Conservation (phyloP, 768 basidiomycete genomes). For the Lentinus brumalis region DNA sequence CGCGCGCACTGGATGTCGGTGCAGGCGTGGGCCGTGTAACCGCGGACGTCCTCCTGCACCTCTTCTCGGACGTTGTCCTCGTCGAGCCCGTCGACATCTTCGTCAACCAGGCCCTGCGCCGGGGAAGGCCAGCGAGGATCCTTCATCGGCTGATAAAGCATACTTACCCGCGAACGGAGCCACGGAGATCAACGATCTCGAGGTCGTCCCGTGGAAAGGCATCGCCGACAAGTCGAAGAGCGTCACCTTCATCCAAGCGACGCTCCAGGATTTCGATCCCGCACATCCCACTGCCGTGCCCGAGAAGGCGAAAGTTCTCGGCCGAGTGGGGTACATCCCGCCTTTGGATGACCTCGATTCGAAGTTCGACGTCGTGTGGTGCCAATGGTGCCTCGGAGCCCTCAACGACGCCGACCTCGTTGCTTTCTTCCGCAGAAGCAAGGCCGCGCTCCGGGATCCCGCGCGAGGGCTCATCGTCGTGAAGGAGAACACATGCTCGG, state of each 20-base stretch:
- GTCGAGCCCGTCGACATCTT: constrained; percentile 87
- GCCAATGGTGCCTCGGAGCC: constrained; percentile 96
- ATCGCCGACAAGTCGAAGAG: constrained; percentile 64
- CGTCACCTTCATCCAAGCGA: constrained; percentile 77
- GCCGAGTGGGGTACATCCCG: constrained; percentile 67
- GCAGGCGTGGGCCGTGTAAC: constrained; percentile 96
- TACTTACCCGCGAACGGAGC: neutral
- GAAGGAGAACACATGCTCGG: constrained; percentile 86
- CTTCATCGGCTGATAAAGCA: constrained; percentile 33
- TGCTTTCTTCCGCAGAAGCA: constrained; percentile 68
- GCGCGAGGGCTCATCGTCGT: constrained; percentile 70
- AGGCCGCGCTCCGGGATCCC: constrained; percentile 55
- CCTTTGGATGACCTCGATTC: constrained; percentile 42
- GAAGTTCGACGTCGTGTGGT: constrained; percentile 88
- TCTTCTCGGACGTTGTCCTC: constrained; percentile 84
- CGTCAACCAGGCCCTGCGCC: constrained; percentile 65
- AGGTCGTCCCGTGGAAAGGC: constrained; percentile 59
- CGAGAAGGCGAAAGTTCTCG: constrained; percentile 49
- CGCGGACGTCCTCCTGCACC: constrained; percentile 82
- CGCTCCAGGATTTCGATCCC: constrained; percentile 84
- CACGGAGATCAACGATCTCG: constrained; percentile 10
- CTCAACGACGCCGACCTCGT: constrained; percentile 77
- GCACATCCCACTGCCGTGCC: constrained; percentile 38
- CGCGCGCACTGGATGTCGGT: constrained; percentile 87
- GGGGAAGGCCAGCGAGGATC: constrained; percentile 34